Evolutionary conservation across 2,329 filamentous ascomycete genomes (phyloP).

Genomic region (Fusarium abutilonis): DNA sequence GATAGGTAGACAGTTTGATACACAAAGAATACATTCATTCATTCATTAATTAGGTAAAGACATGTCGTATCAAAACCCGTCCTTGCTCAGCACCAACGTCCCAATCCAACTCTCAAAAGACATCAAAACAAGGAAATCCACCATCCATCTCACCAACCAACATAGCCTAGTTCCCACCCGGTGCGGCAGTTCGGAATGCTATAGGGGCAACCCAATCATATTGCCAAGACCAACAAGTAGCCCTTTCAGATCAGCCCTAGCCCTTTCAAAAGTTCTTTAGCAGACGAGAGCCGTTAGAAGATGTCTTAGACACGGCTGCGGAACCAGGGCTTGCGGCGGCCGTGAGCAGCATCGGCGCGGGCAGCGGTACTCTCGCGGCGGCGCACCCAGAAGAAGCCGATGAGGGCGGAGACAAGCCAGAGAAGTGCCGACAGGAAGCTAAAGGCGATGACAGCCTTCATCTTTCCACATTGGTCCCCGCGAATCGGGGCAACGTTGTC

Average conservation of each 20-base stretch:
- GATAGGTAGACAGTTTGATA: background rate
- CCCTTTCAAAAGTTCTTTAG: conserved; percentile 20
- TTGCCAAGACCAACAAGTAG: conserved; percentile 18
- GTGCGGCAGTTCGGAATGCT: conserved; percentile 19
- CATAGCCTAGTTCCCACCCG: conserved; percentile 16
- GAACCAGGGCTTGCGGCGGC: conserved; percentile 54
- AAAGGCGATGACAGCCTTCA: conserved; percentile 77
- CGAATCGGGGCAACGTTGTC: conserved; percentile 57
- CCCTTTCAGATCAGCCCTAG: conserved; percentile 4
- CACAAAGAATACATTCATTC: conserved; percentile 13
- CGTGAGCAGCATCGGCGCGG: conserved; percentile 43
- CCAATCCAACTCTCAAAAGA: conserved; percentile 18
- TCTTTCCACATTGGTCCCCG: conserved; percentile 68
- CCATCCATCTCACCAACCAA: conserved; percentile 14
- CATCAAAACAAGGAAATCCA: conserved; percentile 34
- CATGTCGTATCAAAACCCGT: conserved; percentile 6
- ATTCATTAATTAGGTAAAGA: conserved; percentile 18
- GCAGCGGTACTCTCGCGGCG: conserved; percentile 52
- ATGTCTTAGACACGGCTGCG: conserved; percentile 54
- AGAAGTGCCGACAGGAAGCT: conserved; percentile 75
- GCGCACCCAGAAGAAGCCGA: conserved; percentile 66
- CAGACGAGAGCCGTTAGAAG: background rate
- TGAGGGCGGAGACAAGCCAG: conserved; percentile 72
- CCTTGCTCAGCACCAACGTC: conserved; percentile 13
- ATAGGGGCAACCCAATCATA: conserved; percentile 22